Conservation (phyloP, 441 rosid species). For the Pelargonium fulgidum region DNA sequence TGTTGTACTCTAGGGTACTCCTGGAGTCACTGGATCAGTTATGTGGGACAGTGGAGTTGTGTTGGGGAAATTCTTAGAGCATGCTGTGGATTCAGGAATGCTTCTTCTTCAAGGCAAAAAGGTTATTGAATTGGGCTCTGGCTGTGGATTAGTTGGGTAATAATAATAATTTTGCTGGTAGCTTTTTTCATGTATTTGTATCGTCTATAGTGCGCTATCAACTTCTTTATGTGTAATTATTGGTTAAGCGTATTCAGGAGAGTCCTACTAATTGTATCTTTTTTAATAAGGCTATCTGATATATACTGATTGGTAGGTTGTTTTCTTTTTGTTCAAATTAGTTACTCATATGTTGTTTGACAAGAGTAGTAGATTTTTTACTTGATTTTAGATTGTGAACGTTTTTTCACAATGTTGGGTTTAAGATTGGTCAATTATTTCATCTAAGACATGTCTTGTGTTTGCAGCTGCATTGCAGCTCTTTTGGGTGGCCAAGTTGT, state of each 20-base stretch:
- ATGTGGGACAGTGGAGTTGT: constrained; percentile 95
- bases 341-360: not conserved
- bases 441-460: constrained; percentile 8
- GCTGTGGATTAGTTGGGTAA: constrained; percentile 95
- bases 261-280: not conserved
- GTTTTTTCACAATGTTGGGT: not conserved
- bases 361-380: not conserved
- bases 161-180: not conserved
- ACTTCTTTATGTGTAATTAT: not conserved
- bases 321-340: not conserved
- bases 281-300: not conserved
- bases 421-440: not conserved
- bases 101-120: constrained; percentile 70
- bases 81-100: constrained; percentile 64
- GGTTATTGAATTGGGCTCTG: constrained; percentile 79
- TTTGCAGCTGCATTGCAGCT: constrained; percentile 70
- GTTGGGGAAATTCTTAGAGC: constrained; percentile 80
- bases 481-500: constrained; percentile 72
- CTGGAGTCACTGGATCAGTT: constrained; percentile 92
- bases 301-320: not conserved
- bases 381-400: not conserved
- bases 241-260: not conserved
- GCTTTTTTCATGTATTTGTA: not conserved
- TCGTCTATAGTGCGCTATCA: not conserved
- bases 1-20: constrained; percentile 37